A percentile compares a stretch with the other conserved stretches of the same genome.
phyloP scores from a whole-genome alignment of 2,329 filamentous ascomycete genomes.

The Pestalotiopsis sp. region DNA sequence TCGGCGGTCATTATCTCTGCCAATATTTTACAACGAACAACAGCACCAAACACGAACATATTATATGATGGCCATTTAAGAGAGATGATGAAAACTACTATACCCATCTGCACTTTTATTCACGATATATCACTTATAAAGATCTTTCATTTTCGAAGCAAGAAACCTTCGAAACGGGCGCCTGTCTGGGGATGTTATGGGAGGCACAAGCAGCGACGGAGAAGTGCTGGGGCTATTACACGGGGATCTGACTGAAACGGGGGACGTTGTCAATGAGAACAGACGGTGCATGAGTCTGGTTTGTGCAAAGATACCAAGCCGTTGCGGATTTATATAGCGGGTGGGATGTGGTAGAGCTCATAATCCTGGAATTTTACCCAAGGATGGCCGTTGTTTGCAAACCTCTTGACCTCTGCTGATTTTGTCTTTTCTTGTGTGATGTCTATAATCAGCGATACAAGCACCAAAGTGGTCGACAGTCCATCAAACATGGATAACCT shows the following conservation, averaged over 20 bases:
- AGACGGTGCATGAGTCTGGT: neutral
- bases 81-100: neutral
- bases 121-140: neutral
- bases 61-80: neutral
- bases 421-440: neutral
- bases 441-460: too few species aligned
- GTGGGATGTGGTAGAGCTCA: neutral
- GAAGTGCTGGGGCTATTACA: neutral
- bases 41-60: neutral
- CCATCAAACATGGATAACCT: too few species aligned
- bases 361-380: neutral
- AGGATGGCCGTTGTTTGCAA: neutral
- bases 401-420: neutral
- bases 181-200: neutral
- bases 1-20: neutral
- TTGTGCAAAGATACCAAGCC: neutral
- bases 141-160: neutral
- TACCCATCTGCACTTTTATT: neutral
- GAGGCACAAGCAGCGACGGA: neutral
- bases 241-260: neutral
- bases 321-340: neutral
- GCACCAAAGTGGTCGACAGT: too few species aligned
- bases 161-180: neutral
- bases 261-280: neutral
- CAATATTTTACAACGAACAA: neutral